Evolutionary conservation across 768 basidiomycete species (phyloP), one percentile per base, ranked within the genome.

Genomic region (Collybia nuda): DNA sequence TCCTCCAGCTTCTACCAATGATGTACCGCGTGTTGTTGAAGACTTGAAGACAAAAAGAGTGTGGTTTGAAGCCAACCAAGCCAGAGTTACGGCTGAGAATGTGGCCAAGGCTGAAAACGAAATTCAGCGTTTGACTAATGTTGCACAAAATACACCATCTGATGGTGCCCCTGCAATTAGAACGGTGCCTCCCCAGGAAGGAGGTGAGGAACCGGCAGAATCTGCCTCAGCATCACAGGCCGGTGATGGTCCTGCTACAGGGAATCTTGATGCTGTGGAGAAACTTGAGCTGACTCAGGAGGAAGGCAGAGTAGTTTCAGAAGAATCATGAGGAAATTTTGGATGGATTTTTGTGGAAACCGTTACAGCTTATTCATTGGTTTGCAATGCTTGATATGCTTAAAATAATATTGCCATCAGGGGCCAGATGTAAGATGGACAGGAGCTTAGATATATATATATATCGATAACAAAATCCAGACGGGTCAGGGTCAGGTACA

Each of bases 61-160:
- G 19, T 98, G 94, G 93, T 97, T 84, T 62, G 85, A 88, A 66
- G 95, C 90, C 26, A 98, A 98, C 71, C 93, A 95, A 68, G 81
- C 80, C 22, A 83, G 82, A 19, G 81, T 80, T 55, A 93, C 91
- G 2, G 79, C 81, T 4, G 89, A 90, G 62, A 90, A 90, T 58
- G 73, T 93, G 44, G 81, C 84, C 35, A 88, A 88, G 69, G 92
- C 87, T 11, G 87, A 93, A 65, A 79, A 77, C 12, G 81, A 88
- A 56, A 89, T 93, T 62, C 71, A 78, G 57, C 81, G 81, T 44
- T 75, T 92, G 48, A 76, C 69, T 35, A 71, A 61, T 35, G 62
- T 65, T n/a, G 49, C 58, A 48, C 79, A 80, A 59, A 61, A 69
- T 39, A 64, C 66, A 40, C 67, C 64, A 49, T 55, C 53, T 12